Conservation (phyloP, 331 rosid genomes). For the Telfairia occidentalis region DNA sequence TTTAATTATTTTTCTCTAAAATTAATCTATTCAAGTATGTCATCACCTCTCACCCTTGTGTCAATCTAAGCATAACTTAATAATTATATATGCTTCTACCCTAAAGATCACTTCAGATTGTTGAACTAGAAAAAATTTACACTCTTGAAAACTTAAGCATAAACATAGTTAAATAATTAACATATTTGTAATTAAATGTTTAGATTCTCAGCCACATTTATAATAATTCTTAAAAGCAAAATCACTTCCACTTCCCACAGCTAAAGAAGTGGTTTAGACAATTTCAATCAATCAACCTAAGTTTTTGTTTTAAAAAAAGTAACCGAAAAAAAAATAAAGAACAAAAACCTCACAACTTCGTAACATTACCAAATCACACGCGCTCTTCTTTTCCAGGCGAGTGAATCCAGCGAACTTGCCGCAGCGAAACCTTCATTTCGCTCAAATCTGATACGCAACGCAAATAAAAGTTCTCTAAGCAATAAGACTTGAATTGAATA, state of each 20-base stretch:
- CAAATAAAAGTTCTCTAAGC: neutral
- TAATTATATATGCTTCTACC: too few relatives aligned
- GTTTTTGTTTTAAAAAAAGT: neutral
- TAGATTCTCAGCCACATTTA: neutral
- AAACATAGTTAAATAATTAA: too few relatives aligned
- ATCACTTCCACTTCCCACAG: neutral
- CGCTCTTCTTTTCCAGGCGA: neutral
- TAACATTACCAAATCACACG: neutral
- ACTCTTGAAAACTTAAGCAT: too few relatives aligned
- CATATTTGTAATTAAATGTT: neutral
- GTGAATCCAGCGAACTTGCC: constrained; percentile 7
- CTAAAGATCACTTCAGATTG: too few relatives aligned
- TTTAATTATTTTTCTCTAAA: too few relatives aligned
- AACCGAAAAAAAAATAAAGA: neutral
- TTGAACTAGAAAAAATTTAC: too few relatives aligned
- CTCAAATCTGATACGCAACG: neutral
- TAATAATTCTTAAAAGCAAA: neutral
- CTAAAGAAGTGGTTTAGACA: neutral
- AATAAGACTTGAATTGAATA: neutral
- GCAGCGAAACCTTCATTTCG: constrained; percentile 3
- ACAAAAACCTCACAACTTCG: neutral
- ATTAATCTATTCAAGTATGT: too few relatives aligned
- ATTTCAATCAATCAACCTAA: neutral
- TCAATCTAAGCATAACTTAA: too few relatives aligned
- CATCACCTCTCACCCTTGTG: too few relatives aligned